Evolutionary conservation across 1,284 basidiomycete genomes (phyloP), one percentile per base, ranked within the genome.

Genomic region (Pseudozyma sp.): DNA sequence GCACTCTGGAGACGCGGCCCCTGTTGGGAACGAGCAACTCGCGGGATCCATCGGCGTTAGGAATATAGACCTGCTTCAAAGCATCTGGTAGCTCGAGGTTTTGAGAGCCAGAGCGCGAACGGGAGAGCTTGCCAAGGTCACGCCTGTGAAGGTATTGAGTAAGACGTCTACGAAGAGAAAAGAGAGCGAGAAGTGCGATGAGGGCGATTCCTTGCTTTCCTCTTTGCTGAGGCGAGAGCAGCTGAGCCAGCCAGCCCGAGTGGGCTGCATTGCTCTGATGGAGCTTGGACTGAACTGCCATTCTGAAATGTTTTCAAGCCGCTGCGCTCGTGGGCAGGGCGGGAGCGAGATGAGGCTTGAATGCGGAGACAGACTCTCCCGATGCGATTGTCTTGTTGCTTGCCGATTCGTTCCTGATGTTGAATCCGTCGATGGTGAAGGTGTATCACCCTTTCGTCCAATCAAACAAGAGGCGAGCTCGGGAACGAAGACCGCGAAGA

Each of bases 1-100:
- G 64, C 21, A 86, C 85, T 50, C 79, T 83, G 38, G 82, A 79
- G n/a, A 86, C 77, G 31, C 66, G 63, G 13, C 77, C 76, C 21
- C 77, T 70, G 36, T 78, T 65, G 13, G 83, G 83, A 2, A 85
- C 81, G 34, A 83, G 76, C n/a, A 85, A 55, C 5, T 79, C 62
- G 50, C 78, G 68, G 5, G 80, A 78, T 31, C 79, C 80, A 39
- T 82, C 74, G 5, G 61, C 43, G 9, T 77, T 71, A 10, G 76
- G 70, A 9, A 79, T 21, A 25, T 85, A 85, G 42, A 83, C 66
- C 54, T 83, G 75, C 59, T 82, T 79, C 14, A 83, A 67, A 5
- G 82, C 82, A 50, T 77, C 59, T 18, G 64, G 61, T 25, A 78
- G 47, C 12, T 76, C 61, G 59, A 71, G 40, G 9, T 56, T 44